Base-by-base conservation (phyloP, 306 rosid species). In the Cajanus cajan region DNA sequence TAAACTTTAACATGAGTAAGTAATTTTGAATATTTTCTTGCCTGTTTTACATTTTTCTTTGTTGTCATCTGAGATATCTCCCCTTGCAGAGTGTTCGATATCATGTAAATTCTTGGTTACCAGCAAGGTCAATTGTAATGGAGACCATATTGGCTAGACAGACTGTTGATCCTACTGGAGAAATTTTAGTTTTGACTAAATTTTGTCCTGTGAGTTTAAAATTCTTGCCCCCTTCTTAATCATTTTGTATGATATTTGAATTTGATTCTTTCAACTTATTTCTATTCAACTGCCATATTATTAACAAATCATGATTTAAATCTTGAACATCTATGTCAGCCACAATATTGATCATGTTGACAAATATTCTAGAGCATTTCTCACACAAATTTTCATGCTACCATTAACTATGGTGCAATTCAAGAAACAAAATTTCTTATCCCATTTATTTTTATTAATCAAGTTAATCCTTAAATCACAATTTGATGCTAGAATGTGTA, bases 41-140 rank as follows among this genome's bases (percentile, higher is more conserved):
- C 36, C 47, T 19, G 11, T 22, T 52, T 81, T 52, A 51, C 28
- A 16, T 52, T 43, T 77, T 71, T 41, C n/a, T 77, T 65, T 82
- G 50, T 6, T 68, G 40, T 8, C 63, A 40, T 68, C 43, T 83
- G 54, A 77, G 18, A 75, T 51, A 45, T 54, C 34, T 47, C 34
- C 22, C 71, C 52, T 78, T 88, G 82, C 91, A 93, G 99, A 86
- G 90, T 68, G 86, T 96, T 25, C 86, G 85, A 8, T 91, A 80
- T 83, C 97, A 91, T 85, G 89, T 85, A 21, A 91, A 87, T 50
- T 96, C 99, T 4, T 96, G 99, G 99, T 78, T 96, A 71, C 99
- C 99, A n/a, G 99, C 99, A 47, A 85, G 92, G 85, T 93, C 99
- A 54, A 93, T 96, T 68, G 98, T 96, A 25, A 76, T 83, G 89